These are phyloP conservation scores for Gentiana straminea DNA, from an alignment of 257 asterid genomes.

Conservation along the genomic window DNA sequence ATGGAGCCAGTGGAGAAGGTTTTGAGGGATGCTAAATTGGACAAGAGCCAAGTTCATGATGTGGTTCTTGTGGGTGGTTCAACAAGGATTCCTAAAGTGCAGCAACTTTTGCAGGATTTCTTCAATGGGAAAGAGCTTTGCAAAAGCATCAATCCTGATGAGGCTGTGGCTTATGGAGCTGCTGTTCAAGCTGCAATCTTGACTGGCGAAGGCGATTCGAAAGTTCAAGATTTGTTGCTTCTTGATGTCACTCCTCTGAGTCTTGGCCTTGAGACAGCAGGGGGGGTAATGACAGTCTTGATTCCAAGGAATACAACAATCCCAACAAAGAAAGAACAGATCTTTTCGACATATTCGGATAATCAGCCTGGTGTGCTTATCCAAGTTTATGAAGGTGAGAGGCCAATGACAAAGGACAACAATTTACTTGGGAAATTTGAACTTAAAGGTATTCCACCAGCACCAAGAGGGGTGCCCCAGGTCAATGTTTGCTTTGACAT, in stretches of 20 bases:
- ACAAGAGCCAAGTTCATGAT: constrained; percentile 19
- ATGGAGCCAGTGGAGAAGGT: constrained; percentile 24
- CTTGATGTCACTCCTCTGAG: constrained; percentile 20
- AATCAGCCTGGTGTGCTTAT: constrained; percentile 17
- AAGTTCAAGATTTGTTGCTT: constrained; percentile 7
- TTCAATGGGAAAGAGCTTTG: constrained; percentile 23
- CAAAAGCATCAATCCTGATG: constrained; percentile 22
- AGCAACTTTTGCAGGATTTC: constrained; percentile 23
- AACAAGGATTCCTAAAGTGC: constrained; percentile 30
- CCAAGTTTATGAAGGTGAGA: constrained; percentile 24
- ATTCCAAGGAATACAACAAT: constrained; percentile 18
- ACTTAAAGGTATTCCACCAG: constrained; percentile 23
- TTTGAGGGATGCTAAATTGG: constrained; percentile 14
- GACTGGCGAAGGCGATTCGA: constrained; percentile 11
- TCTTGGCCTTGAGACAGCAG: constrained; percentile 18
- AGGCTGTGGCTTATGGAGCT: constrained; percentile 26
- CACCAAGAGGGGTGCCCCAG: constrained; percentile 25
- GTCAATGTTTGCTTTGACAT: constrained; percentile 26
- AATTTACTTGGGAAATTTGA: constrained; percentile 22
- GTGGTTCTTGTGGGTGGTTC: constrained; percentile 25
- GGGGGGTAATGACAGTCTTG: constrained; percentile 24
- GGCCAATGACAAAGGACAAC: constrained; percentile 21
- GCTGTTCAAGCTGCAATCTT: constrained; percentile 24
- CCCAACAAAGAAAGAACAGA: constrained; percentile 20
- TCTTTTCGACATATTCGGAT: constrained; percentile 22